Conservation (phyloP, 2,329 filamentous ascomycete genomes). For the Fusarium humuli region DNA sequence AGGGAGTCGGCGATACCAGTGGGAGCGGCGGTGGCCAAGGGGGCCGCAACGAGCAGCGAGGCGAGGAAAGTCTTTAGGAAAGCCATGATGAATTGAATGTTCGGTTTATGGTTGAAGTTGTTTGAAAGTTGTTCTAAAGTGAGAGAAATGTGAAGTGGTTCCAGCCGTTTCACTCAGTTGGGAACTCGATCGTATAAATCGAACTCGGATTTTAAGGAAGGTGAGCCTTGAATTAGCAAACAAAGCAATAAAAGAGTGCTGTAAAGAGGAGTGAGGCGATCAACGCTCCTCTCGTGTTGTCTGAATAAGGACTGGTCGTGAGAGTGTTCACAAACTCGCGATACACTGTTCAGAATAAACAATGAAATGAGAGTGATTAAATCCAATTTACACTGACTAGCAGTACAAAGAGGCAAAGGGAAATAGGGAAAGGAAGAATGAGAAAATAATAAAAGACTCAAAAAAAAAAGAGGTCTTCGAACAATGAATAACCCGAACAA, state of each 20-base stretch:
- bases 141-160: slow-evolving; percentile 45
- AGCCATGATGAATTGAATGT: slow-evolving; percentile 44
- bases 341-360: slow-evolving; percentile 32
- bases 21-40: slow-evolving; percentile 47
- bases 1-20: slow-evolving; percentile 28
- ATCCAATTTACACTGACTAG: slow-evolving; percentile 42
- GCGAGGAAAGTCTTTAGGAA: slow-evolving; percentile 43
- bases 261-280: slow-evolving; percentile 46
- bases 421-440: slow-evolving; percentile 41
- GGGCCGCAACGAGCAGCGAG: slow-evolving; percentile 42
- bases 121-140: slow-evolving; percentile 27
- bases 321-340: slow-evolving; percentile 23
- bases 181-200: slow-evolving; percentile 38
- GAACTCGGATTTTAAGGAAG: slow-evolving; percentile 27
- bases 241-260: slow-evolving; percentile 39
- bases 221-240: slow-evolving; percentile 20
- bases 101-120: slow-evolving; percentile 25
- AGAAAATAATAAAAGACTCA: slow-evolving; percentile 43
- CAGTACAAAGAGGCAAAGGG: slow-evolving; percentile 38
- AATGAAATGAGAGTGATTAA: slow-evolving; percentile 45
- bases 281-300: slow-evolving; percentile 49
- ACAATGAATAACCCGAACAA: slow-evolving; percentile 44
- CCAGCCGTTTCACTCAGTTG: slow-evolving; percentile 46
- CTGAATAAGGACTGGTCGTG: slow-evolving; percentile 37
- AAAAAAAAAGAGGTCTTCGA: slow-evolving; percentile 43